Percentiles rank a stretch among this genome's conserved stretches.
Conservation (phyloP, 1,284 basidiomycete species). For the Malassezia globosa region DNA sequence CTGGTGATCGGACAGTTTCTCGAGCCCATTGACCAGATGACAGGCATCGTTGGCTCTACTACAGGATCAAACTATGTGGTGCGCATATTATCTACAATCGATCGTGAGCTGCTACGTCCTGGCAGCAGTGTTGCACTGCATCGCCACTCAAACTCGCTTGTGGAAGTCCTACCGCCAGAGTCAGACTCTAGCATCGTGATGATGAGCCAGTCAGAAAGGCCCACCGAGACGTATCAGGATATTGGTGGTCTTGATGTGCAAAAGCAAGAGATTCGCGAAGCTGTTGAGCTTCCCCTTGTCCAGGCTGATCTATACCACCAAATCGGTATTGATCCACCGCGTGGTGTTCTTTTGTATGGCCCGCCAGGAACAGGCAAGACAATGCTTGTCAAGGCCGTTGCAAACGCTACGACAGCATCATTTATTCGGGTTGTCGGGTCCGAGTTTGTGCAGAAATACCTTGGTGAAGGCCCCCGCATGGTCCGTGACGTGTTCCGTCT, state of each 20-base stretch:
- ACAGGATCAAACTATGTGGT: conserved; percentile 98
- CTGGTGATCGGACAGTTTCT: conserved; percentile 99
- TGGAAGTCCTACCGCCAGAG: conserved; percentile 96
- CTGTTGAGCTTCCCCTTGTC: conserved; percentile 83
- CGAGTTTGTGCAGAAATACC: conserved; percentile 98
- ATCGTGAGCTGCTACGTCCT: conserved; percentile 92
- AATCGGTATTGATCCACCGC: conserved; percentile 96
- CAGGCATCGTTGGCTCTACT: conserved; percentile 93
- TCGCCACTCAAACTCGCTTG: conserved; percentile 93
- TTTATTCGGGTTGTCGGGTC: conserved; percentile 98
- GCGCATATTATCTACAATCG: conserved; percentile 88
- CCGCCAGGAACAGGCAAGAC: conserved; percentile 64
- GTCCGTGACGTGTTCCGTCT: conserved; percentile 97
- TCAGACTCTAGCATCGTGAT: conserved; percentile 90
- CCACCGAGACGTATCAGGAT: conserved; percentile 49
- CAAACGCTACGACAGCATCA: conserved; percentile 87
- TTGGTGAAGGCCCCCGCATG: conserved; percentile 98
- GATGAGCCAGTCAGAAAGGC: conserved; percentile 61
- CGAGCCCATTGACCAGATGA: conserved; percentile 94
- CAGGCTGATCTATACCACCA: conserved; percentile 98
- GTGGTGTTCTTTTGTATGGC: conserved; percentile 78
- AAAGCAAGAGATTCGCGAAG: conserved; percentile 98
- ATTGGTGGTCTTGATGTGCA: conserved; percentile 95
- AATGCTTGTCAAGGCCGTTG: conserved; percentile 97
- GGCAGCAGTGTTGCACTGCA: conserved; percentile 94